phyloP scores from a whole-genome alignment of 2,329 filamentous ascomycete species.

The Diaporthe sp. region DNA sequence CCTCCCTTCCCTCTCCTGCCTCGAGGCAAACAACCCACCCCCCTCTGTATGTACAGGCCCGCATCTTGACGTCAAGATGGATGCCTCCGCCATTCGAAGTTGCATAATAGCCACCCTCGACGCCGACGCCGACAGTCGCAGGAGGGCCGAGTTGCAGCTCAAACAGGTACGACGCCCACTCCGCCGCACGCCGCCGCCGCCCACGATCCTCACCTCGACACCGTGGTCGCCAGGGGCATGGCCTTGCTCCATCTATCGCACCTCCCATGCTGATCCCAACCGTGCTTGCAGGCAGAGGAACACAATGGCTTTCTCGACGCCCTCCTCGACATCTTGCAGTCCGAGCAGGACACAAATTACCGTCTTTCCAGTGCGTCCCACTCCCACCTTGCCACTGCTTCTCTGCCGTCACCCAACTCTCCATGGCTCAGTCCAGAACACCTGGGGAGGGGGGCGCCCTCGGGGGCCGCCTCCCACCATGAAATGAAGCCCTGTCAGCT shows the following conservation, averaged over 20 bases:
- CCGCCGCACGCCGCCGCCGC: conserved; percentile 5
- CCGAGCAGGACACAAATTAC: conserved; percentile 85
- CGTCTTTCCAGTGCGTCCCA: conserved; percentile 83
- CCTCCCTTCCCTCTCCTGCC: conserved; percentile 20
- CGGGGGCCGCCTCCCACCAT: neutral
- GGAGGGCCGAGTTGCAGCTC: conserved; percentile 82
- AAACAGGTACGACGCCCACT: conserved; percentile 73
- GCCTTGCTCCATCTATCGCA: neutral
- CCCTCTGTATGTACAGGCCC: conserved; percentile 34
- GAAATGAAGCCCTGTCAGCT: conserved; percentile 30
- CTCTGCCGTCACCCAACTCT: conserved; percentile 2
- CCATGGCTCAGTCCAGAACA: conserved; percentile 22
- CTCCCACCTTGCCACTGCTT: conserved; percentile 39
- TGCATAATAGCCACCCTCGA: conserved; percentile 82
- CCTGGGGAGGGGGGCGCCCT: too few relatives aligned
- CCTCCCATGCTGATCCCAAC: conserved; percentile 37
- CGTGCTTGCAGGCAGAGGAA: conserved; percentile 78
- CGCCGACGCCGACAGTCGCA: conserved; percentile 78
- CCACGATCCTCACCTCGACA: conserved; percentile 21
- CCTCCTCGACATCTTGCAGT: conserved; percentile 88
- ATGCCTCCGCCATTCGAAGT: conserved; percentile 78
- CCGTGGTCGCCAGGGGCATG: neutral
- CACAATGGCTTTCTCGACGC: conserved; percentile 91
- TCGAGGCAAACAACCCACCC: conserved; percentile 14
- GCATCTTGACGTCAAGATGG: conserved; percentile 64